phyloP scores from a whole-genome alignment of 352 stramenopile genomes.

The Pythium brassicae region DNA sequence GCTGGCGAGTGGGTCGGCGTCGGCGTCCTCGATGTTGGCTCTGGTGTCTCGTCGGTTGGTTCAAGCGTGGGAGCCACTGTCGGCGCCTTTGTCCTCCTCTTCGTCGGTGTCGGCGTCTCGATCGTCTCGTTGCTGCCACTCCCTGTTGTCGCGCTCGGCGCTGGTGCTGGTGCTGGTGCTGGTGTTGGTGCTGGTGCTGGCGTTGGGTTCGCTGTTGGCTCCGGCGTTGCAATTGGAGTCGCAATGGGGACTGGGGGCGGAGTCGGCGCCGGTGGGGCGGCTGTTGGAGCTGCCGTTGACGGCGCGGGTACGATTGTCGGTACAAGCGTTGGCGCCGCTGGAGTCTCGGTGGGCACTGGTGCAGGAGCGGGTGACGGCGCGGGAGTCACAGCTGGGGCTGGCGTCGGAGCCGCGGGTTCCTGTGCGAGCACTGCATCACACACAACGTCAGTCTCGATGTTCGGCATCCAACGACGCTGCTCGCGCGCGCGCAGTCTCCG shows the following conservation, averaged over 20 bases:
- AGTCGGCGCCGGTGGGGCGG: not conserved
- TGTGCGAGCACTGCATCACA: conserved; percentile 10
- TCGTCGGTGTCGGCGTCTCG: not conserved
- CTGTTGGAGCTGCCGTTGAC: conserved; percentile 3
- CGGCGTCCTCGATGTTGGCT: conserved; percentile 3
- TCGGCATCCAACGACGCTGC: not conserved
- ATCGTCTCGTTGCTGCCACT: not conserved
- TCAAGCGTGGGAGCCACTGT: conserved; percentile 7
- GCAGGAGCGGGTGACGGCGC: not conserved
- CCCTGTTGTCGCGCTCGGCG: not conserved
- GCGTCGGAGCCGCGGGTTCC: not conserved
- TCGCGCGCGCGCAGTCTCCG: not conserved
- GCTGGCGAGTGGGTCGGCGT: not conserved
- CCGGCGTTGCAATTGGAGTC: not conserved
- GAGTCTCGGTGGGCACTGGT: not conserved
- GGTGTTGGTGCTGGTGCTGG: not conserved
- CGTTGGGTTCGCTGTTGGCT: not conserved
- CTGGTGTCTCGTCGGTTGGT: not conserved
- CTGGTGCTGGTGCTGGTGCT: no score
- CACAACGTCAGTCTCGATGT: not conserved
- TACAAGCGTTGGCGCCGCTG: conserved; percentile 1
- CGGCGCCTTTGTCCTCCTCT: conserved; percentile 10
- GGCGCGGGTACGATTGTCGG: conserved; percentile 2
- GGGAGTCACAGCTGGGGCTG: not conserved
- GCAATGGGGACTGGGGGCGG: not conserved